Evolutionary conservation across 2,329 filamentous ascomycete species (phyloP).

Genomic region (Aciculosporium take): DNA sequence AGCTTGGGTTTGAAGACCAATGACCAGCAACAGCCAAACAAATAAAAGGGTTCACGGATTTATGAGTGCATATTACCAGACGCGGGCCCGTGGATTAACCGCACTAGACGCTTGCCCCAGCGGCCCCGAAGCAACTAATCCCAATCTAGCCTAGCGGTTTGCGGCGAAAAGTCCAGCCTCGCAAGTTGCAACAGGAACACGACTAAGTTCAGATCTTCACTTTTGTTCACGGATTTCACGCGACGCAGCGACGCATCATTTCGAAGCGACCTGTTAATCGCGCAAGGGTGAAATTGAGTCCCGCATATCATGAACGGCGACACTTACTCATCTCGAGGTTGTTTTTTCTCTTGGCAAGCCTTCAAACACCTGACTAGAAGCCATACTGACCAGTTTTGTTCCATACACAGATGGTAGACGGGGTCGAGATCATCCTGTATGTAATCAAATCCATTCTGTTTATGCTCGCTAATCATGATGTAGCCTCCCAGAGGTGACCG

Average conservation of each 20-base stretch:
- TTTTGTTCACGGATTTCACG: neutral
- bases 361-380: neutral
- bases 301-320: conserved; percentile 63
- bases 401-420: conserved; percentile 32
- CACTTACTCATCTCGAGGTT: conserved; percentile 56
- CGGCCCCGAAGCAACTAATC: conserved; percentile 9
- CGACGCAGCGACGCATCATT: conserved; percentile 4
- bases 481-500: conserved; percentile 18
- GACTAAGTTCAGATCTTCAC: neutral
- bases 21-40: neutral
- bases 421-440: conserved; percentile 40
- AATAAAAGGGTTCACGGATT: neutral
- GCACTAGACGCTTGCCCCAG: neutral
- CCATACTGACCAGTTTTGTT: conserved; percentile 9
- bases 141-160: conserved; percentile 15
- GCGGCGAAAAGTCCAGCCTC: conserved; percentile 31
- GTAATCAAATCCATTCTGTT: conserved; percentile 13
- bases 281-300: conserved; percentile 7
- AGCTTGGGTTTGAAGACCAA: no score
- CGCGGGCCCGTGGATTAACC: neutral
- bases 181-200: conserved; percentile 15
- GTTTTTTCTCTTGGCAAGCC: conserved; percentile 12
- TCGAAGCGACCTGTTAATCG: conserved; percentile 5
- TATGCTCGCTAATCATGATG: conserved; percentile 9
- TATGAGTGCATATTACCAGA: no score